These are phyloP conservation scores for Salix udensis DNA, from an alignment of 345 rosid genomes.

Conservation along the genomic window DNA sequence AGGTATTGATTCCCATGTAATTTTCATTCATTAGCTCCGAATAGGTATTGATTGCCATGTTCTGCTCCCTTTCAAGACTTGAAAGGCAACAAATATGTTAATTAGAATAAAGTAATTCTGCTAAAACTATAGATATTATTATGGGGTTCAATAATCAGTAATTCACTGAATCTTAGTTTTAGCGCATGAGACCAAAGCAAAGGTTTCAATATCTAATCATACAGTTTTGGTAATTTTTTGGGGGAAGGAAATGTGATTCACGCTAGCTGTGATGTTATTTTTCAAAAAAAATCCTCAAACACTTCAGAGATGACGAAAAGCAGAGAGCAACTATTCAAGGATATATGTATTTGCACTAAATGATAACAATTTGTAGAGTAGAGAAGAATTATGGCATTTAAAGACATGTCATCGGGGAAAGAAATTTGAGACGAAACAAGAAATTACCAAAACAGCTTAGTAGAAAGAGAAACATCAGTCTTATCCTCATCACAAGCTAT, in stretches of 20 bases:
- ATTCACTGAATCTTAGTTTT: background rate
- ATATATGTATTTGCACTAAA: no score
- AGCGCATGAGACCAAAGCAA: background rate
- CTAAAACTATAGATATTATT: background rate
- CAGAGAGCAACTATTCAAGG: no score
- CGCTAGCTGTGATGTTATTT: no score
- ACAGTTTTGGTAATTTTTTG: background rate
- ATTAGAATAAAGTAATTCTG: background rate
- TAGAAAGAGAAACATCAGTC: conserved; percentile 34
- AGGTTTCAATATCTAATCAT: background rate
- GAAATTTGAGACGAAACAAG: conserved; percentile 15
- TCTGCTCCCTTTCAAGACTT: background rate
- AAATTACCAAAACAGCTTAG: conserved; percentile 63
- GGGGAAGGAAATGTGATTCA: no score
- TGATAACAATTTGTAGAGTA: background rate
- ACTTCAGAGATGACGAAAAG: no score
- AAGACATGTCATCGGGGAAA: background rate
- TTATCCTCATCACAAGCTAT: conserved; percentile 50
- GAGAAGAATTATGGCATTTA: background rate
- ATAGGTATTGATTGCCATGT: background rate
- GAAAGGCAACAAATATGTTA: background rate
- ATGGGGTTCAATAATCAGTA: background rate
- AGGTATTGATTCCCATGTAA: background rate
- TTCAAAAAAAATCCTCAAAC: no score
- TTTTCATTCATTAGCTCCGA: no score